Evolutionary conservation across 441 rosid genomes (phyloP), one percentile per base, ranked within the genome.

Genomic region (Eutrema salsugineum): DNA sequence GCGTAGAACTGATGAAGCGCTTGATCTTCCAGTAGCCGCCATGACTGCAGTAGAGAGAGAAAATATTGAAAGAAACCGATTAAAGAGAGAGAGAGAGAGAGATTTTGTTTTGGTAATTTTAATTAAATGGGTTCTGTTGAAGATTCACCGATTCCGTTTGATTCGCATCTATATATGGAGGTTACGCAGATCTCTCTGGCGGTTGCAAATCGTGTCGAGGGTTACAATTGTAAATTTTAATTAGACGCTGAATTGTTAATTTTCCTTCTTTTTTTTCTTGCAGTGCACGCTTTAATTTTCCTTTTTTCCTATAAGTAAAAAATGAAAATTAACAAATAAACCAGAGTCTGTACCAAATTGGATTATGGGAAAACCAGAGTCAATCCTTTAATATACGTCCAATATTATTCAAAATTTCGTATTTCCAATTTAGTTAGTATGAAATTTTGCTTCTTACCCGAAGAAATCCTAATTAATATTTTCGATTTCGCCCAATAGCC

Each of bases 1-100:
- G 11, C 60, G 65, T 10, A 73, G 24, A 9, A 73, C 53, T 57
- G 65, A 36, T 48, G 71, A 57, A 14, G 55, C 17, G 44, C 65
- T 68, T 62, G 79, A 75, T 75, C 65, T 68, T 53, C 46, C 49
- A 53, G 70, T 62, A 27, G 67, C 15, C 60, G 73, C 61, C 73
- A 77, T 70, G 17, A 63, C 33, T 66, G 76, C 61, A 27, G 57
- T 46, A 32, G 58, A 56, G 44, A 62, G 47, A 33, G 38, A 16
- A 17, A 14, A 49, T 1, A 49, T 1, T 16, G 53, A 19, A 10
- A 43, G 39, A 61, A 61, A 61, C 9, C 17, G 56, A 63, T 14
- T 20, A 28, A 17, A 11, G 11, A 7, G 9, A 59, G 7, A 64
- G 59, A 63, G 68, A 63, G 55, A 63, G 22, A 61, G 66, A 43